Evolutionary conservation across 1,139 yeast species (phyloP), one percentile per base, ranked within the genome.

Genomic region (Protomyces lactucae-debilis): DNA sequence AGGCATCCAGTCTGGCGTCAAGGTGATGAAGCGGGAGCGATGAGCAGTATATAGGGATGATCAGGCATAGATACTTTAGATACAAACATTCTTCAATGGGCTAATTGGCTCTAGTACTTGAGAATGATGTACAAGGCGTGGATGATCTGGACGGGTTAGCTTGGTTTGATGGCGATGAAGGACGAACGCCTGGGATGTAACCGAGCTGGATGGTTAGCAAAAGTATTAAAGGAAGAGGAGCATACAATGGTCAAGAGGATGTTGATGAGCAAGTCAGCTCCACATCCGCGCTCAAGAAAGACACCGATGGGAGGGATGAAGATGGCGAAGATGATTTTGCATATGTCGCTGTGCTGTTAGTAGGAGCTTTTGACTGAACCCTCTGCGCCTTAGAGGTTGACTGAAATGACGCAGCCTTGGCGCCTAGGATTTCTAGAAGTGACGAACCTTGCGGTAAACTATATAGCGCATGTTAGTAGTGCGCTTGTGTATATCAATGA

Each of bases 251-350:
- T 60, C 74, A 85, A 80, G 66, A 85, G 67, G 67, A 85, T 77
- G 75, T 84, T 85, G 72, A 86, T 77, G 63, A 85, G 76, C 61
- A 86, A 76, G 45, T 85, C 78, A 16, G 77, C 73, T 21, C 80
- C 75, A 72, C 87, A 83, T 5, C 37, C 92, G 69, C 80, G 78
- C 76, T 86, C 89, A 68, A 85, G 73, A 75, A 85, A 84, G 23
- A 86, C 92, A 68, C 90, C 91, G 68, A 86, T 75, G 64, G 91
- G 91, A 57, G 91, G 91, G 68, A 86, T 77, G 69, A 86, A 74
- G 71, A 85, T 72, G 39, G 90, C 90, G 35, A 85, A 71, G 64
- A 60, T 60, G 59, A 60, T 60, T 28, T 60, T 60, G 64, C 64
- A 60, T n/a, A 60, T 60, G 64, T 60, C 64, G 37, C 64, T 60